Percentiles rank a stretch among this genome's conserved stretches.
Conservation (phyloP, 1,139 yeast genomes). For the Pichia sp. region DNA sequence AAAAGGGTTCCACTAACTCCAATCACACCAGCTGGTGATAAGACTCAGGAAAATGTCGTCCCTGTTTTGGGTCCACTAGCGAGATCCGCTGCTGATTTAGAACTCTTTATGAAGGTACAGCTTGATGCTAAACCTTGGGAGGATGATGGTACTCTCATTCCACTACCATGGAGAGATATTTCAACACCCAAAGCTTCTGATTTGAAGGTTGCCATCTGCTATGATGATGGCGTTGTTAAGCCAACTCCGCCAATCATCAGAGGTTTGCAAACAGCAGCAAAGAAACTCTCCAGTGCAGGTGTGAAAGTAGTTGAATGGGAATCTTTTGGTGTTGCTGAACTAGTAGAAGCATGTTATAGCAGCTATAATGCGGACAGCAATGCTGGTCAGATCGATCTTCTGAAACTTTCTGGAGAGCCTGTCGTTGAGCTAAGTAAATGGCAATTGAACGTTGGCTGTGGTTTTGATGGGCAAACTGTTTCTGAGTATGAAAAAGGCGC, state of each 20-base stretch:
- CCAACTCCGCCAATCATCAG: conserved; percentile 63
- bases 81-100: conserved; percentile 41
- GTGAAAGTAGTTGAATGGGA: conserved; percentile 56
- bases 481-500: conserved; percentile 38
- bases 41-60: conserved; percentile 18
- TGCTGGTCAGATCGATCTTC: conserved; percentile 36
- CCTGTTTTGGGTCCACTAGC: conserved; percentile 23
- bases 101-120: conserved; percentile 43
- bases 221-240: conserved; percentile 38
- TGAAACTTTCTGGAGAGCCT: conserved; percentile 57
- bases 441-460: conserved; percentile 48
- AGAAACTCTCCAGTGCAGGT: conserved; percentile 44
- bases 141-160: conserved; percentile 47
- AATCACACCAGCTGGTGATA: conserved; percentile 32
- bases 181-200: conserved; percentile 35
- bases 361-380: conserved; percentile 55
- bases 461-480: conserved; percentile 35
- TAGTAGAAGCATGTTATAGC: conserved; percentile 39
- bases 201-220: conserved; percentile 40
- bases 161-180: conserved; percentile 56
- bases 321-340: conserved; percentile 39
- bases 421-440: conserved; percentile 45
- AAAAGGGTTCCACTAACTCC: conserved; percentile 39
- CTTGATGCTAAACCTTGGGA: conserved; percentile 62
- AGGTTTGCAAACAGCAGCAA: conserved; percentile 42